Base-by-base conservation (phyloP, 331 rosid species). In the Malus hybrid region DNA sequence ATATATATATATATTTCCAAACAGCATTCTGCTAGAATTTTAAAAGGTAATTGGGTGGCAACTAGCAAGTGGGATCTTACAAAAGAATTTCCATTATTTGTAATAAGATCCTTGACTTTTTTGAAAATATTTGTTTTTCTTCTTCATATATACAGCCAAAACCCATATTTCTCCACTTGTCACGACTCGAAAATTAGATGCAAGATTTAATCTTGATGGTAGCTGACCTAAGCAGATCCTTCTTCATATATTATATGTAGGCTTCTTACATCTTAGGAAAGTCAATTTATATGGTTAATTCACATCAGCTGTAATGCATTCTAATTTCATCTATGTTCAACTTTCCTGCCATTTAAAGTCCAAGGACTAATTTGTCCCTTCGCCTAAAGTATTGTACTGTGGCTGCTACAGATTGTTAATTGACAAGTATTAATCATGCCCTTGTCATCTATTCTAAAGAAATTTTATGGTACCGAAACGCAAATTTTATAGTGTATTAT, bases 141-240 rank as follows among this genome's bases (percentile, higher is more conserved):
- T 33, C 67, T 72, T 10, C 56, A 55, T 54, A 11, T 31, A 52
- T 31, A 54, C 12, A 55, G 9, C 55, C 67, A 72, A 72, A 71
- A 4, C 59, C 7, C 28, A 70, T 33, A 59, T 34, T 9, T 59
- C 18, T 24, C 68, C 27, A 22, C 33, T 57, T 20, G 36, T 59
- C 27, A 57, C 22, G 65, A 52, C 88, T 78, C 69, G 80, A 70
- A 14, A 24, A 33, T 62, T 11, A 15, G 36, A 20, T 36, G 19
- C 67, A 42, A 34, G 27, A 72, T 24, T 57, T 20, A 14, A 57
- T 34, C 54, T 22, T 56, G n/a, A 7, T 72, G 67, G 24, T 24
- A 60, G 77, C 77, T 90, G 79, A 88, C 86, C 93, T 85, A 88
- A 82, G 87, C 72, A 81, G 73, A 82, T 83, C 74, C 77, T 79